phyloP scores from a whole-genome alignment of 805 yeast genomes.

The Torulaspora indica region DNA sequence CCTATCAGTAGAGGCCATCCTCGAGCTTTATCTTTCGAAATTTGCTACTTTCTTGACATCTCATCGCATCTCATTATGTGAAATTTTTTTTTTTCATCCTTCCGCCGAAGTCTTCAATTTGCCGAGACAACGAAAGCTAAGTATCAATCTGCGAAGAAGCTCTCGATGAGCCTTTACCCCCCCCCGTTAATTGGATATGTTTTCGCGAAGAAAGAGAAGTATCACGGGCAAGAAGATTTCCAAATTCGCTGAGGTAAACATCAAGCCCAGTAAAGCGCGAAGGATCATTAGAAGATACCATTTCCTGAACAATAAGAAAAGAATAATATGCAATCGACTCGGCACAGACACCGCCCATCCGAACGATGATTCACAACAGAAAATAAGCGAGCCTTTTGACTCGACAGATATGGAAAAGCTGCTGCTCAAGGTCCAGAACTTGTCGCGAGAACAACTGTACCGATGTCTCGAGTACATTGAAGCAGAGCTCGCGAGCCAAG shows the following conservation, averaged over 20 bases:
- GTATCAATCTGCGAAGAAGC: background rate
- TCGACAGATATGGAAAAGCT: conserved; percentile 14
- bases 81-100: conserved; percentile 4
- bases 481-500: conserved; percentile 56
- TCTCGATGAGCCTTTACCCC: too few species aligned
- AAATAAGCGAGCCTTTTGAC: conserved; percentile 1
- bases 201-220: conserved; percentile 32
- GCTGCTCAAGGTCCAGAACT: conserved; percentile 10
- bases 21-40: background rate
- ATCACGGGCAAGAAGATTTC: conserved; percentile 34
- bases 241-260: conserved; percentile 33
- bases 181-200: conserved; percentile 11
- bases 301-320: conserved; percentile 55
- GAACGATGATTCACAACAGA: background rate
- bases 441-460: conserved; percentile 20
- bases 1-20: conserved; percentile 8
- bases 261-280: conserved; percentile 69
- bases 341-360: conserved; percentile 13
- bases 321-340: conserved; percentile 38
- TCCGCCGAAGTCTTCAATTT: background rate
- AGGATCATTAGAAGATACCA: conserved; percentile 76
- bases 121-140: background rate
- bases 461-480: conserved; percentile 50
- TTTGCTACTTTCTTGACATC: conserved; percentile 2
- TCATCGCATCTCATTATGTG: conserved; percentile 25